Evolutionary conservation across 106 monocot genomes (phyloP).

Genomic region (Allium cepa): DNA sequence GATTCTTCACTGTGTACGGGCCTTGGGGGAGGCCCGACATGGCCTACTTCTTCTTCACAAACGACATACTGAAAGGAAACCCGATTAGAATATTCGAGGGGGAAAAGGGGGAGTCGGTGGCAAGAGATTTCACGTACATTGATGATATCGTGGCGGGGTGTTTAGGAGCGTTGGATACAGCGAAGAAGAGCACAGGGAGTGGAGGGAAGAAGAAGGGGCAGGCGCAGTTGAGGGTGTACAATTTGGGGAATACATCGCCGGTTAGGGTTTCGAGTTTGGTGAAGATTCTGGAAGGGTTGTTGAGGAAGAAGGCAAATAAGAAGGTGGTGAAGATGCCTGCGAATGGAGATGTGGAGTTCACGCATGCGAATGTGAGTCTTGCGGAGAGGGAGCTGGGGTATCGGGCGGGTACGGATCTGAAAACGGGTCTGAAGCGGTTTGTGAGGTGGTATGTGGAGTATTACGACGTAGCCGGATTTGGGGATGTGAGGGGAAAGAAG

Average conservation of each 20-base stretch:
- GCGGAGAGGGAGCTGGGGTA: slow-evolving; percentile 15
- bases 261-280: slow-evolving; percentile 16
- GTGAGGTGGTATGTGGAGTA: slow-evolving; percentile 18
- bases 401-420: slow-evolving; percentile 8
- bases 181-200: slow-evolving; percentile 19
- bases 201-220: slow-evolving; percentile 17
- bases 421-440: slow-evolving; percentile 20
- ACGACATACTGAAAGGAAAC: slow-evolving; percentile 16
- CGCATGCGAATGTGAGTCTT: slow-evolving; percentile 18
- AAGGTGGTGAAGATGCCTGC: slow-evolving; percentile 19
- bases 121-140: slow-evolving; percentile 24
- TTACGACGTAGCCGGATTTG: not conserved
- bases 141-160: slow-evolving; percentile 21
- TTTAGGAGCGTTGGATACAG: slow-evolving; percentile 14
- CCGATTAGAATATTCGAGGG: slow-evolving; percentile 20
- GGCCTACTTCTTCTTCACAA: slow-evolving; percentile 25
- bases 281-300: slow-evolving; percentile 12
- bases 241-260: slow-evolving; percentile 17
- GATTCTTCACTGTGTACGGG: slow-evolving; percentile 21
- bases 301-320: slow-evolving; percentile 19
- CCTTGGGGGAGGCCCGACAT: slow-evolving; percentile 25
- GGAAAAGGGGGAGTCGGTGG: slow-evolving; percentile 8
- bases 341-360: slow-evolving; percentile 20
- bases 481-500: not conserved
- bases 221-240: slow-evolving; percentile 17